Base-by-base conservation (phyloP, 176 grass and related monocot species). In the Otatea glauca region DNA sequence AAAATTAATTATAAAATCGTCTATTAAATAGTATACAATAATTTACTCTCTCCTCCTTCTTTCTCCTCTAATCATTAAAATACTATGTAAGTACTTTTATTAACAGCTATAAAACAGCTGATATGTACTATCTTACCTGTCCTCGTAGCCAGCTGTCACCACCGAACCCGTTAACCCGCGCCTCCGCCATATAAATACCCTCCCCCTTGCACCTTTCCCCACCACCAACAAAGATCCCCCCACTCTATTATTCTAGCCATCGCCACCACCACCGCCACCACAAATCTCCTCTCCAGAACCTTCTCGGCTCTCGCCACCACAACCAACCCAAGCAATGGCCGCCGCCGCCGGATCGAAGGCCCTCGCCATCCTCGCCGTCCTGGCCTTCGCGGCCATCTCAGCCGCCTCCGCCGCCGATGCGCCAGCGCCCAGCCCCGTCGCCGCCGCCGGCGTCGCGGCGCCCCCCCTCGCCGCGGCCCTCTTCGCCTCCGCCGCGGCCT, bases 401-500 rank as follows among this genome's bases (percentile, higher is more conserved):
- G 78, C 72, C 37, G 88, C 56, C 56, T 41, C 74, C 37, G 90
- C 86, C 6, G 50, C 72, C 9, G 88, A 92, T 0, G 90, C 93
- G 2, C 93, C 93, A 5, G 83, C 90, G 7, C 83, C 90, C 14
- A 81, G 77, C 73, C 90, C 90, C 70, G 15, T 55, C 34, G 81
- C 93, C 20, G 83, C 72, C 49, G 90, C 90, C 58, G 70, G 41
- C 68, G 18, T 65, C 5, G 76, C 87, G 39, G 47, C 75, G 4
- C 38, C 90, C n/a, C 86, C 85, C 20, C 34, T 92, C 25, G 64
- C 29, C 34, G 75, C 65, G 13, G 83, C 85, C 0, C 35, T 95
- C 72, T 29, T 95, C 79, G 83, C 88, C 74, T 86, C 92, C 49
- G 69, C 88, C 75, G 72, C 84, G 18, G 83, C 86, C 38, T 75